Conservation (phyloP, 371 early-diverging fungal species). For the Mucor ambiguus region DNA sequence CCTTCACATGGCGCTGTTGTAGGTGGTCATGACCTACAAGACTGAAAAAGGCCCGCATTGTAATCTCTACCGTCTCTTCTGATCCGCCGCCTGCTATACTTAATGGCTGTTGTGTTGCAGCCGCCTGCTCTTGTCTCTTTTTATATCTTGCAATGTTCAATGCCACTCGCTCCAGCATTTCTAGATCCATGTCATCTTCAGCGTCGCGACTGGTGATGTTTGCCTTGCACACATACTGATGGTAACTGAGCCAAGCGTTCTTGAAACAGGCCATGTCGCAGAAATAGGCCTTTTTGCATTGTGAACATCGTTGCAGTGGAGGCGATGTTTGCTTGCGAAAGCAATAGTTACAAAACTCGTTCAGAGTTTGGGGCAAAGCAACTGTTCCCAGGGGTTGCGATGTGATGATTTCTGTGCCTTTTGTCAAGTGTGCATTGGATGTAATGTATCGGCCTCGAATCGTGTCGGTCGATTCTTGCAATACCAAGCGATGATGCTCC, state of each 20-base stretch:
- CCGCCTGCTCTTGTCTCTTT: constrained; percentile 10
- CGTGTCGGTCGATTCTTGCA: constrained; percentile 21
- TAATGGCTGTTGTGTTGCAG: not conserved
- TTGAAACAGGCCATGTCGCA: constrained; percentile 49
- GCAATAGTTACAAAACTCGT: constrained; percentile 50
- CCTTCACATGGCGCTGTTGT: constrained; percentile 27
- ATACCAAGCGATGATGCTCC: constrained; percentile 11
- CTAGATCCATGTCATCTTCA: constrained; percentile 33
- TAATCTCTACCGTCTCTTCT: constrained; percentile 38
- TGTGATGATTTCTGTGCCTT: constrained; percentile 38
- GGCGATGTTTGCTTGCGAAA: constrained; percentile 33
- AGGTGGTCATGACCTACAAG: constrained; percentile 37
- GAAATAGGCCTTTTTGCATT: constrained; percentile 49
- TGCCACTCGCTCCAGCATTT: constrained; percentile 50
- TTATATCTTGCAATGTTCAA: constrained; percentile 36
- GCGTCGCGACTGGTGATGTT: constrained; percentile 7
- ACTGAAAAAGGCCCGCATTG: constrained; percentile 50
- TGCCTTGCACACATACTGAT: constrained; percentile 45
- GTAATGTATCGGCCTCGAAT: constrained; percentile 33
- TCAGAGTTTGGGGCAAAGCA: constrained; percentile 28
- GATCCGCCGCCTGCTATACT: not conserved
- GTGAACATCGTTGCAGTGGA: constrained; percentile 49
- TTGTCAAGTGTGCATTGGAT: constrained; percentile 19
- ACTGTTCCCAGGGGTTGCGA: constrained; percentile 51
- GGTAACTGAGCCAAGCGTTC: constrained; percentile 52